Base-by-base conservation (phyloP, 441 rosid species). In the Manihot esculenta region DNA sequence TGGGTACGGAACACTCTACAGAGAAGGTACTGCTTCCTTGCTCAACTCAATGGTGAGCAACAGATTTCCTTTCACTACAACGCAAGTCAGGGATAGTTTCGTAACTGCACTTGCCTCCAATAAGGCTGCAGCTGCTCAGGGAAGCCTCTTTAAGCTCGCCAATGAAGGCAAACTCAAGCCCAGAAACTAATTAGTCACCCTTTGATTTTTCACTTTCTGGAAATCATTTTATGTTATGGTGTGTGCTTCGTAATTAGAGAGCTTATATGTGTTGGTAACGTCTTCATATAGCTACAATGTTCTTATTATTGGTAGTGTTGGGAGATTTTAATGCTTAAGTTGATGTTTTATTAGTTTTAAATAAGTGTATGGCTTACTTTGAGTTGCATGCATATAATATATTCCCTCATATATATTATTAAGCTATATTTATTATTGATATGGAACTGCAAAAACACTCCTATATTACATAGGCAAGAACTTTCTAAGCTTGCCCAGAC, bases 21-120 rank as follows among this genome's bases (percentile, higher is more conserved):
- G 82, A 66, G 82, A 79, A 70, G 82, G 79, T 13, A 76, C 82
- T 48, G 82, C 82, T 62, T 54, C 82, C 7, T 58, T 79, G 57
- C 79, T 79, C 63, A 76, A 79, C 62, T 76, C 82, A 42, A 64
- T 79, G 82, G 79, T 79, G 1, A 69, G 15, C 70, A 15, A 55
- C 18, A 65, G 55, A 69, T 79, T 79, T 61, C 70, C 79, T 45
- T 73, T 53, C 67, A 76, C 75, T 1, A 66, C 82, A 56, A 69
- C 42, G 62, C 79, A 79, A 72, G 82, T 79, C 11, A 72, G 77
- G 68, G 72, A 76, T 6, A 73, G 67, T 61, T 79, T 79, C 73
- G 7, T 73, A 11, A 18, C 74, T 10, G 72, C 72, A 18, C 72
- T 79, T 1, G 24, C 27, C 33, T 72, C 77, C 63, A 73, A 70